phyloP scores from a whole-genome alignment of 768 basidiomycete species.

The Gymnopilus dilepis region DNA sequence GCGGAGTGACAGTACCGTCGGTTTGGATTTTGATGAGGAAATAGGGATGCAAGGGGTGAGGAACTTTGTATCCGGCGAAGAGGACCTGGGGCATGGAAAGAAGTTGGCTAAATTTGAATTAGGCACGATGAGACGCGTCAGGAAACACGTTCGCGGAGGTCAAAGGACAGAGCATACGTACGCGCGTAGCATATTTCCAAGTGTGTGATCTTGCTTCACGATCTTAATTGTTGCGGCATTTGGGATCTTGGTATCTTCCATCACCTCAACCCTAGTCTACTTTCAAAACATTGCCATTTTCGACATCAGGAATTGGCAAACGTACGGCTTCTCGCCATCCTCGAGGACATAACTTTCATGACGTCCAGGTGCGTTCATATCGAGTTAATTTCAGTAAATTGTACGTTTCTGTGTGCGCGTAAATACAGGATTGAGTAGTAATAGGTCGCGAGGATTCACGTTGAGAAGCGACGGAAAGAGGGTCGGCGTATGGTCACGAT shows the following conservation, averaged over 20 bases:
- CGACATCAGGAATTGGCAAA: constrained; percentile 31
- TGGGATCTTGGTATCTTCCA: constrained; percentile 96
- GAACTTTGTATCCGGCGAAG: constrained; percentile 98
- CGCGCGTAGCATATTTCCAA: constrained; percentile 97
- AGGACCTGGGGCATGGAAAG: constrained; percentile 86
- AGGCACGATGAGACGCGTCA: too few relatives aligned
- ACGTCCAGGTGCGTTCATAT: constrained; percentile 94
- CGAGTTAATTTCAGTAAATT: constrained; percentile 22
- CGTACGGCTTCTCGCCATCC: constrained; percentile 93
- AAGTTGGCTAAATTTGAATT: constrained; percentile 70
- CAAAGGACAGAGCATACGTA: constrained; percentile 35
- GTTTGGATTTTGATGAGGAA: constrained; percentile 97
- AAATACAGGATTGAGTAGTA: constrained; percentile 22
- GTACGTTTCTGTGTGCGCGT: constrained; percentile 20
- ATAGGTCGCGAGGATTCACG: constrained; percentile 21
- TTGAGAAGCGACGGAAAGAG: constrained; percentile 3
- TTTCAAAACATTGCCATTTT: constrained; percentile 12
- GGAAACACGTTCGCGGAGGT: too few relatives aligned
- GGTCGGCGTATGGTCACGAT: neutral
- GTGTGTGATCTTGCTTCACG: constrained; percentile 95
- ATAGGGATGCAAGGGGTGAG: constrained; percentile 93
- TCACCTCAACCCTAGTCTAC: constrained; percentile 75
- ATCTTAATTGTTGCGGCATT: constrained; percentile 96
- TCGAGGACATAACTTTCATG: constrained; percentile 91
- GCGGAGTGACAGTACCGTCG: constrained; percentile 84